These are phyloP conservation scores for Boletus rubescentipes DNA, from an alignment of 768 basidiomycete species.

Conservation along the genomic window DNA sequence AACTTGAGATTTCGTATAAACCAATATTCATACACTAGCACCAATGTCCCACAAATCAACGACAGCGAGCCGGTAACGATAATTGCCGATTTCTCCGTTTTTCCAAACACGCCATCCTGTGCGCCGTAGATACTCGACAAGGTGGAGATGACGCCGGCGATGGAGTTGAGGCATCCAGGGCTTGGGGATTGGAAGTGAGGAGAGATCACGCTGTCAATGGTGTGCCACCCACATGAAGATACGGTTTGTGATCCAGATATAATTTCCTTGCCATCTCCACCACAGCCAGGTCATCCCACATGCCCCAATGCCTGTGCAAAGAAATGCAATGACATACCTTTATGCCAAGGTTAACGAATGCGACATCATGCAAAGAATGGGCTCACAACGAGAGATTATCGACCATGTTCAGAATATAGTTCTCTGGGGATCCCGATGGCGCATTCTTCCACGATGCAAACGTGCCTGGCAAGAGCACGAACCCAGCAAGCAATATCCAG, in stretches of 20 bases:
- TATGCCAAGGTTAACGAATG: not conserved
- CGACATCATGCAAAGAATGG: not conserved
- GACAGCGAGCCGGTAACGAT: slow-evolving; percentile 44
- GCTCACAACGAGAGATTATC: slow-evolving; percentile 48
- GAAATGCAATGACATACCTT: slow-evolving; percentile 53
- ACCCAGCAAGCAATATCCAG: slow-evolving; percentile 63
- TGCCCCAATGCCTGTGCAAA: slow-evolving; percentile 54
- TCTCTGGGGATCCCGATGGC: slow-evolving; percentile 31
- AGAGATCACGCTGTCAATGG: not conserved
- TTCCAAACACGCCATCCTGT: slow-evolving; percentile 46
- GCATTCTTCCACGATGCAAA: slow-evolving; percentile 44
- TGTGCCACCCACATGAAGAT: slow-evolving; percentile 49
- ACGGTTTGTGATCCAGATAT: slow-evolving; percentile 57
- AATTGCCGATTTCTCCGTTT: slow-evolving; percentile 44
- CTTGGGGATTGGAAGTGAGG: slow-evolving; percentile 29
- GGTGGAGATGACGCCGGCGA: slow-evolving; percentile 57
- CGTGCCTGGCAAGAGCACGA: slow-evolving; percentile 61
- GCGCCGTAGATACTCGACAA: slow-evolving; percentile 49
- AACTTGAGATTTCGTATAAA: slow-evolving; percentile 42
- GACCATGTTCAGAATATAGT: slow-evolving; percentile 36
- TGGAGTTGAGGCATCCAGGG: slow-evolving; percentile 56
- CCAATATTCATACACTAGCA: slow-evolving; percentile 45
- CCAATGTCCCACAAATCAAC: slow-evolving; percentile 42
- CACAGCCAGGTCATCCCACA: slow-evolving; percentile 57
- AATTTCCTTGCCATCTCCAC: slow-evolving; percentile 60